These are phyloP conservation scores for Diaporthe citri DNA, from an alignment of 2,329 filamentous ascomycete species.

Conservation along the genomic window DNA sequence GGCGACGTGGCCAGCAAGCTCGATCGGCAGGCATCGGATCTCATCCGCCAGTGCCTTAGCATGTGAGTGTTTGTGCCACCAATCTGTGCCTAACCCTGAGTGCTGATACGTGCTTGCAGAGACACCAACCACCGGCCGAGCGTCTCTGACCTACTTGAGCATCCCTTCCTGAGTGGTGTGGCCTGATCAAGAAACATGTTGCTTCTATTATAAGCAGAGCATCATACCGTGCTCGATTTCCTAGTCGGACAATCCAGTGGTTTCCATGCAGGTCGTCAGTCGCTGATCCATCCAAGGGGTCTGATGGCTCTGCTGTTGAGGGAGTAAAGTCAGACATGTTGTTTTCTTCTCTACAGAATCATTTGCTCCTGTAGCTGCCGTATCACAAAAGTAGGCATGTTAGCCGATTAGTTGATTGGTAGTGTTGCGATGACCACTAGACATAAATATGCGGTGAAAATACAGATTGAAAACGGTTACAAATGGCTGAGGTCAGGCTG, in stretches of 20 bases:
- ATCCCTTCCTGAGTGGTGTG: not conserved
- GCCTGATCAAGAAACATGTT: not conserved
- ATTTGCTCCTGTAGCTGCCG: not conserved
- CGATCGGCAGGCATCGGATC: slow-evolving; percentile 4
- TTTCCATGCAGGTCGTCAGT: no score
- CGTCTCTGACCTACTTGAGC: slow-evolving; percentile 4
- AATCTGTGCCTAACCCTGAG: not conserved
- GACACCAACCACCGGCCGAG: slow-evolving; percentile 1
- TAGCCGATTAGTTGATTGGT: no score
- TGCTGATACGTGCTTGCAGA: not conserved
- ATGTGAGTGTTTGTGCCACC: slow-evolving; percentile 3
- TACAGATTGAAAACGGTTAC: not conserved
- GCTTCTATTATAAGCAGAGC: not conserved
- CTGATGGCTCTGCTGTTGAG: not conserved
- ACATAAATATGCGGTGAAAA: not conserved
- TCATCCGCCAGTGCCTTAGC: slow-evolving; percentile 32
- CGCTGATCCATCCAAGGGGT: not conserved
- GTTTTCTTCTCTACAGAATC: not conserved
- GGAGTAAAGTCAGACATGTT: not conserved
- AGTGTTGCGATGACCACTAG: no score
- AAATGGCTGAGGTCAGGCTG: not conserved
- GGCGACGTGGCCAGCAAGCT: not conserved
- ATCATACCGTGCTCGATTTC: no score
- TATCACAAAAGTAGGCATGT: not conserved
- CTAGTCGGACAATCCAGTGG: not conserved